These are phyloP conservation scores for Kluyveromyces nonfermentans DNA, from an alignment of 805 yeast genomes.

Conservation along the genomic window DNA sequence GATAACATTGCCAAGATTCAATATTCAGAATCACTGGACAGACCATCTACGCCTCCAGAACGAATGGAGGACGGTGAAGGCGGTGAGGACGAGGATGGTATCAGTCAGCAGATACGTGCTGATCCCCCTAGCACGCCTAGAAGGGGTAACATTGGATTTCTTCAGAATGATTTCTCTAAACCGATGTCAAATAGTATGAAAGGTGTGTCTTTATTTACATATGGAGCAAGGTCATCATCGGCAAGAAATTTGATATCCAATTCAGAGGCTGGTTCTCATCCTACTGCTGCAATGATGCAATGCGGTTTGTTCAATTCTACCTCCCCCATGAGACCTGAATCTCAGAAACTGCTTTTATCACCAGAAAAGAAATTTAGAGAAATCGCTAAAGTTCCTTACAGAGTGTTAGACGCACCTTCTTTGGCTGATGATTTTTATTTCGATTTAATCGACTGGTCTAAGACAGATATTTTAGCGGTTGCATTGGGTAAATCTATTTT, in stretches of 20 bases:
- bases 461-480: conserved; percentile 79
- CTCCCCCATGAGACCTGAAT: conserved; percentile 83
- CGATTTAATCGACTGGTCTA: conserved; percentile 92
- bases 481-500: conserved; percentile 85
- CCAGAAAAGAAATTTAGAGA: conserved; percentile 74
- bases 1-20: conserved; percentile 26
- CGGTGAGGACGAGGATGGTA: conserved; percentile 6
- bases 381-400: conserved; percentile 78
- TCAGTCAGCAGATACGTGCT: conserved; percentile 6
- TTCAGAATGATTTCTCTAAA: not conserved
- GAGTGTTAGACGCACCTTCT: conserved; percentile 94
- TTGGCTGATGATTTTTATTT: conserved; percentile 88
- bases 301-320: conserved; percentile 57
- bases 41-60: conserved; percentile 8
- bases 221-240: not conserved
- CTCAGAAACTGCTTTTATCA: conserved; percentile 67
- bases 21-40: conserved; percentile 14
- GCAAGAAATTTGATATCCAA: not conserved
- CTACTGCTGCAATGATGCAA: conserved; percentile 50
- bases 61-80: conserved; percentile 4
- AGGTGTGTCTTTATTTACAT: conserved; percentile 2
- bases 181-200: conserved; percentile 3
- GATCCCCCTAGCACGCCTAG: conserved; percentile 6
- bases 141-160: not conserved
- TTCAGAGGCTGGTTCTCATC: conserved; percentile 8